Evolutionary conservation across 2,329 filamentous ascomycete species (phyloP), one percentile per base, ranked within the genome.

Genomic region (Paraconiothyrium sp.): DNA sequence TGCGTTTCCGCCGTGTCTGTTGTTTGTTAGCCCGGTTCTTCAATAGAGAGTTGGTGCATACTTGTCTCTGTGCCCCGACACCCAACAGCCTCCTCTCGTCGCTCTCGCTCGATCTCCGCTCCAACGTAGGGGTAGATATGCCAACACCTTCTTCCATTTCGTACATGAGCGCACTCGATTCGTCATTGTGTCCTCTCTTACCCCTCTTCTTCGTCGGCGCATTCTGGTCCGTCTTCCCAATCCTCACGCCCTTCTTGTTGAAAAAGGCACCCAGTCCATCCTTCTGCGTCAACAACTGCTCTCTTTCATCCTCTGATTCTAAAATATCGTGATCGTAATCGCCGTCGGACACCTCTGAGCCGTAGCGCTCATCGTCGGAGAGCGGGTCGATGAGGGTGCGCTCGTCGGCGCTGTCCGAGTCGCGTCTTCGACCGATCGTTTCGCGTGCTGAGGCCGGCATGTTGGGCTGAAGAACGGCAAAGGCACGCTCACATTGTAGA

Each of bases 111-210:
- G 80, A 81, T 55, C 74, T 70, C 37, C 78, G 71, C 30, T 74
- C 76, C 16, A 77, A 58, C 41, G 68, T 74, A n/a, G 69, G 63
- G 50, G 66, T 89, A 81, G 82, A 91, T 63, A 85, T 88, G 72
- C 91, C 85, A 2, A 84, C 86, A 1, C 93, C 92, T 74, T 93
- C 90, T 78, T 97, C 94, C 90, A 94, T 92, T 80, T 95, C 92
- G 76, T 92, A 94, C 89, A 97, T 92, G 72, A 96, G 82, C 76
- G 89, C 87, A 41, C 90, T 89, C 67, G 92, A 88, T 73, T 92
- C 91, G 58, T 89, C 89, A 62, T 88, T 78, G 30, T 65, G 61
- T 22, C 66, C 67, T 59, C 82, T 82, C 84, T 84, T 79, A 62
- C 74, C 67, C 61, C 72, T 65, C 47, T 67, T 72, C 63, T 47